Percentiles rank a stretch among this genome's conserved stretches.
These are phyloP conservation scores for Miscanthus sacchariflorus DNA, from an alignment of 202 grass and related monocot species.

Conservation along the genomic window DNA sequence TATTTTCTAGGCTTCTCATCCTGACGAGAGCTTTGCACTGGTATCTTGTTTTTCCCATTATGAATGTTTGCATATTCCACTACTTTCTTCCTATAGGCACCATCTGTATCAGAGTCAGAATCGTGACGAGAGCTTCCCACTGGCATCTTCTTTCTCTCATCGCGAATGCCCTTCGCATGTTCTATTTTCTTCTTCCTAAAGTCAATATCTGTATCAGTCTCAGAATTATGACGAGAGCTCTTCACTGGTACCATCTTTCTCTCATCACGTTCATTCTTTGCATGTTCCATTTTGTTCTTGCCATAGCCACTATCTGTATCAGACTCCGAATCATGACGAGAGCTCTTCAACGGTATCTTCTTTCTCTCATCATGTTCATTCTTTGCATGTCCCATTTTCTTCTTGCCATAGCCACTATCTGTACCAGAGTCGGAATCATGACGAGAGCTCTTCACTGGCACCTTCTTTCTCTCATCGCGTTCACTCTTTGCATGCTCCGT, in stretches of 20 bases:
- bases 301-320: neutral
- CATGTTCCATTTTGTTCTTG: conserved; percentile 49
- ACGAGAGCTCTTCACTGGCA: conserved; percentile 36
- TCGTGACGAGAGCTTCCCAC: neutral
- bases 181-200: conserved; percentile 50
- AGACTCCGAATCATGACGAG: conserved; percentile 28
- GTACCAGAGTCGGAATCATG: conserved; percentile 22
- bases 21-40: conserved; percentile 19
- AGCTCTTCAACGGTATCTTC: conserved; percentile 27
- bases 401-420: conserved; percentile 33
- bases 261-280: conserved; percentile 33
- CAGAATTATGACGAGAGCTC: conserved; percentile 40
- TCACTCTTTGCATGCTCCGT: conserved; percentile 36
- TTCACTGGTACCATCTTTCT: conserved; percentile 47
- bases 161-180: conserved; percentile 11
- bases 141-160: conserved; percentile 50
- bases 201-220: conserved; percentile 61
- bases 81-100: conserved; percentile 51
- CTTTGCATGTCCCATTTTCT: conserved; percentile 42
- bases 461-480: conserved; percentile 34
- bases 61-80: conserved; percentile 26
- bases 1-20: conserved; percentile 51
- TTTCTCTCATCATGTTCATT: conserved; percentile 34
- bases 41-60: neutral
- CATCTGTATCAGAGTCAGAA: conserved; percentile 60